phyloP scores from a whole-genome alignment of 192 early-diverging fungal genomes.

The Umbelopsis sp. region DNA sequence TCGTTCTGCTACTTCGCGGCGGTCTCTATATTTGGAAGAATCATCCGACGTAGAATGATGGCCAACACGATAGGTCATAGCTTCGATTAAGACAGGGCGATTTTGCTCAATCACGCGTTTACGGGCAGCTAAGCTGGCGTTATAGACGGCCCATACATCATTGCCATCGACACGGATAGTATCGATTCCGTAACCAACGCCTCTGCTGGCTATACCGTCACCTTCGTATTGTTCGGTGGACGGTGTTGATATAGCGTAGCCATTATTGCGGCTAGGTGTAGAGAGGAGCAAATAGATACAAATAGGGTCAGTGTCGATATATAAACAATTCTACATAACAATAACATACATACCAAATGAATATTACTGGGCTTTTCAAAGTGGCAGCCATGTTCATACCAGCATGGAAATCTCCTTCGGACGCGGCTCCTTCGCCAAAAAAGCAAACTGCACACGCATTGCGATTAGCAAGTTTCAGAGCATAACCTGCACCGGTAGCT shows the following conservation, averaged over 20 bases:
- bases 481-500: conserved; percentile 94
- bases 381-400: conserved; percentile 98
- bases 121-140: conserved; percentile 83
- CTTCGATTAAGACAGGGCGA: conserved; percentile 93
- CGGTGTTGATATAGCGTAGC: conserved; percentile 97
- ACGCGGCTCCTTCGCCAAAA: conserved; percentile 98
- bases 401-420: conserved; percentile 97
- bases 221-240: conserved; percentile 94
- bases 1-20: conserved; percentile 91
- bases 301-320: not conserved
- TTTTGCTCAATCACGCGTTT: conserved; percentile 78
- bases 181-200: conserved; percentile 96
- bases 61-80: conserved; percentile 96
- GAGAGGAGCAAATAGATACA: not conserved
- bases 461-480: conserved; percentile 78
- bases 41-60: conserved; percentile 99
- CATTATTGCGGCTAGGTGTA: conserved; percentile 88
- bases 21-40: conserved; percentile 92
- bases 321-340: not conserved
- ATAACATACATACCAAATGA: conserved; percentile 73
- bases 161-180: conserved; percentile 98
- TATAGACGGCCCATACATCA: conserved; percentile 98
- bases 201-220: conserved; percentile 94
- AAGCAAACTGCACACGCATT: conserved; percentile 88
- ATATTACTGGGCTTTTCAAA: conserved; percentile 87